Evolutionary conservation across 2,329 filamentous ascomycete species (phyloP).

Genomic region (Drechslerella stenobrocha): DNA sequence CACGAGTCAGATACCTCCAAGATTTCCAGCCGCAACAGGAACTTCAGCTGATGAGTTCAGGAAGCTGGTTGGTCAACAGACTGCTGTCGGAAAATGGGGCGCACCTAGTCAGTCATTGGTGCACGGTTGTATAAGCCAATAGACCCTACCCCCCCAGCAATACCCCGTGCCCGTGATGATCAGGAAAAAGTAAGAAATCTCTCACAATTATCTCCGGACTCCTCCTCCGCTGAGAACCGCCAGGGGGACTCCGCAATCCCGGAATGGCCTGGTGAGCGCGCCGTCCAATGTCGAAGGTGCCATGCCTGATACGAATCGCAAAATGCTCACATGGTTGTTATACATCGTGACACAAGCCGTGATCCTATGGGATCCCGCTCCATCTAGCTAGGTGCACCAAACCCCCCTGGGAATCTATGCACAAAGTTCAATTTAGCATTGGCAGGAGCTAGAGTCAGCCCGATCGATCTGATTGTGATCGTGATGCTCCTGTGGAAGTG

Average conservation of each 20-base stretch:
- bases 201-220: constrained; percentile 8
- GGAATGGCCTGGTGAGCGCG: constrained; percentile 17
- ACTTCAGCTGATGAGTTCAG: background rate
- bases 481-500: background rate
- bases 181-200: background rate
- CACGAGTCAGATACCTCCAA: background rate
- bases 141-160: background rate
- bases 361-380: too few species aligned
- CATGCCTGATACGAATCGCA: background rate
- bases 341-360: background rate
- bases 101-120: background rate
- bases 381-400: too few species aligned
- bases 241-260: background rate
- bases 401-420: too few species aligned
- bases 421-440: background rate
- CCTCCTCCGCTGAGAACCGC: constrained; percentile 14
- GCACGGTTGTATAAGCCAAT: background rate
- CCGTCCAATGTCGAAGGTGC: constrained; percentile 10
- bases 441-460: background rate
- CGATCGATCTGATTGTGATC: background rate
- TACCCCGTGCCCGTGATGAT: constrained; percentile 1
- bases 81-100: background rate
- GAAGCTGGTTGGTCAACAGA: background rate
- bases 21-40: constrained; percentile 4
- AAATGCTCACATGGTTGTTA: background rate